Evolutionary conservation across 805 yeast genomes (phyloP).

Genomic region (Zygotorulaspora sp.): DNA sequence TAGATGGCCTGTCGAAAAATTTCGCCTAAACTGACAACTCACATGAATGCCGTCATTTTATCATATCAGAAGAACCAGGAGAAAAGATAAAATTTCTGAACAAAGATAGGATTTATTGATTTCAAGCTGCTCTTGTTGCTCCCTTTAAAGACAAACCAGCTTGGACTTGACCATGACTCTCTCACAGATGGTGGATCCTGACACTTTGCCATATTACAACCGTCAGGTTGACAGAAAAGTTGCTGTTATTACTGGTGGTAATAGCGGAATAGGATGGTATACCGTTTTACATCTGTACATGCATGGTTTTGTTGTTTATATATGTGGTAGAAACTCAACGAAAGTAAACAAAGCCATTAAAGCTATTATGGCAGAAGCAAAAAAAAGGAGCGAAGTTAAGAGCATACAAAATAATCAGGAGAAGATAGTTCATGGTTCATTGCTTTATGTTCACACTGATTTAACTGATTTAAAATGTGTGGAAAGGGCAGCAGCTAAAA

Average conservation of each 20-base stretch:
- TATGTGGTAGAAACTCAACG: constrained; percentile 62
- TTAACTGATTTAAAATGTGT: constrained; percentile 46
- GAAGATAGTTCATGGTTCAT: constrained; percentile 8
- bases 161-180: background rate
- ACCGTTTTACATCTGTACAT: constrained; percentile 70
- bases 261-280: constrained; percentile 74
- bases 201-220: constrained; percentile 54
- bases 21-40: no score
- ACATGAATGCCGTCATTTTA: no score
- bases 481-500: constrained; percentile 45
- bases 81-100: no score
- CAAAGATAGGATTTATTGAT: no score
- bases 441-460: constrained; percentile 50
- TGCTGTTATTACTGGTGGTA: constrained; percentile 77
- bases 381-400: constrained; percentile 13
- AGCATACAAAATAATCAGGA: constrained; percentile 9
- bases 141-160: no score
- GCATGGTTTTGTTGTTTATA: constrained; percentile 72
- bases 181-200: constrained; percentile 39
- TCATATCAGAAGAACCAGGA: no score
- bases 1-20: no score
- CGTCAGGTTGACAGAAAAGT: constrained; percentile 54
- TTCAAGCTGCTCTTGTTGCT: no score
- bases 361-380: constrained; percentile 54
- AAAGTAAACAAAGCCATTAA: constrained; percentile 55